Percentiles rank a stretch among this genome's conserved stretches.
Conservation (phyloP, 345 rosid species). For the Aurinia saxatilis region DNA sequence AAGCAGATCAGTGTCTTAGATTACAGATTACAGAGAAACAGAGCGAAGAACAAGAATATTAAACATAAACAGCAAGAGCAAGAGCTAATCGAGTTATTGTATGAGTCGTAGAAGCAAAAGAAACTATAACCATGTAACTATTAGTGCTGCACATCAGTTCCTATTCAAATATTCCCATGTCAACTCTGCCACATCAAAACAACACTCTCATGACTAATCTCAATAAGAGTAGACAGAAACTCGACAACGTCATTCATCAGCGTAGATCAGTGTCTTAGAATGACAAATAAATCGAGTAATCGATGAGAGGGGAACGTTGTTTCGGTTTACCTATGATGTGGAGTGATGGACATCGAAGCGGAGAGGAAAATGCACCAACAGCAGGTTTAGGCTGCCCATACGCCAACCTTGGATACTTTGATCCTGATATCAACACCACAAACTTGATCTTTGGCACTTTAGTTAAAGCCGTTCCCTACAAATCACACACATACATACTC, state of each 20-base stretch:
- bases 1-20: too few relatives aligned
- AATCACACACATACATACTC: not conserved
- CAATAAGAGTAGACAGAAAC: not conserved
- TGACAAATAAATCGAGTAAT: not conserved
- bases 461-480: constrained; percentile 23
- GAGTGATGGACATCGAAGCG: constrained; percentile 45
- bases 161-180: not conserved
- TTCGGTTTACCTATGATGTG: constrained; percentile 46
- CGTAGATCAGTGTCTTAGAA: not conserved
- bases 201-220: not conserved
- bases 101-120: too few relatives aligned
- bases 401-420: constrained; percentile 31
- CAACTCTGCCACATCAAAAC: not conserved
- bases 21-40: too few relatives aligned
- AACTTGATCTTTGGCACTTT: constrained; percentile 47
- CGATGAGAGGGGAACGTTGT: not conserved
- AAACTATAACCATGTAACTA: not conserved
- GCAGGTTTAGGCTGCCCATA: constrained; percentile 46
- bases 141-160: not conserved
- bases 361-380: constrained; percentile 44
- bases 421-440: constrained; percentile 43
- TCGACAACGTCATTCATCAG: not conserved
- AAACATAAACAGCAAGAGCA: too few relatives aligned
- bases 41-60: too few relatives aligned
- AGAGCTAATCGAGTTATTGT: too few relatives aligned